A percentile compares a stretch with the other conserved stretches of the same genome.
Conservation (phyloP, 805 yeast genomes). For the Candida quercuum region DNA sequence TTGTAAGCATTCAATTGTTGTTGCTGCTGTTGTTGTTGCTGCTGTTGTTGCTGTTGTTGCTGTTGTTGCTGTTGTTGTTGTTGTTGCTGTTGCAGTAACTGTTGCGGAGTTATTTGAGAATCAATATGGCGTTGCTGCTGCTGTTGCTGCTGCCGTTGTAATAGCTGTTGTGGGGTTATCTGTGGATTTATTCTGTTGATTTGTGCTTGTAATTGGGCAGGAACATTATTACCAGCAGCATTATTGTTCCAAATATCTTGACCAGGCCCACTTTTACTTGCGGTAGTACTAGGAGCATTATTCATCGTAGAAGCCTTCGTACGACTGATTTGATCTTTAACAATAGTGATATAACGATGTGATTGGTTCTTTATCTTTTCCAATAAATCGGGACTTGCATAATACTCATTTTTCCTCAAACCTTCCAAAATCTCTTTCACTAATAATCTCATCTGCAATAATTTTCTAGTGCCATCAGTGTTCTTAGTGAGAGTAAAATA, state of each 20-base stretch:
- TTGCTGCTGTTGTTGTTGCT: conserved; percentile 13
- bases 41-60: conserved; percentile 25
- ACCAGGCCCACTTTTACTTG: conserved; percentile 7
- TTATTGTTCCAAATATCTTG: conserved; percentile 10
- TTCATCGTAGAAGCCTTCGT: conserved; percentile 24
- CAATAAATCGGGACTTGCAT: conserved; percentile 68
- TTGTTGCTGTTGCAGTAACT: conserved; percentile 18
- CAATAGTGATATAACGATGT: conserved; percentile 68
- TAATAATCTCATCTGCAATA: conserved; percentile 75
- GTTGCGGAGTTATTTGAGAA: conserved; percentile 26
- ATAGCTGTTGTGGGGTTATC: conserved; percentile 23
- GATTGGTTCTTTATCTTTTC: conserved; percentile 69
- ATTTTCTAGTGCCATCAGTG: conserved; percentile 66
- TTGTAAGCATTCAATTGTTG: conserved; percentile 3
- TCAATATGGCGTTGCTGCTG: conserved; percentile 22
- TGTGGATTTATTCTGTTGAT: conserved; percentile 12
- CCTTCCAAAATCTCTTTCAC: conserved; percentile 71
- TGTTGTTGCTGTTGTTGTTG: conserved; percentile 25
- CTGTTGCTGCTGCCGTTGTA: conserved; percentile 24
- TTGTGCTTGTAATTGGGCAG: no score
- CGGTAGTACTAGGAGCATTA: background rate
- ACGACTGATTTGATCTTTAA: conserved; percentile 52
- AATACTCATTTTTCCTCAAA: conserved; percentile 55
- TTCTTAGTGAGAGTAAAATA: conserved; percentile 73
- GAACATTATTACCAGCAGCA: conserved; percentile 6